Percentiles rank a stretch among this genome's conserved stretches.
phyloP scores from a whole-genome alignment of 306 rosid genomes.

The Castanospermum australe region DNA sequence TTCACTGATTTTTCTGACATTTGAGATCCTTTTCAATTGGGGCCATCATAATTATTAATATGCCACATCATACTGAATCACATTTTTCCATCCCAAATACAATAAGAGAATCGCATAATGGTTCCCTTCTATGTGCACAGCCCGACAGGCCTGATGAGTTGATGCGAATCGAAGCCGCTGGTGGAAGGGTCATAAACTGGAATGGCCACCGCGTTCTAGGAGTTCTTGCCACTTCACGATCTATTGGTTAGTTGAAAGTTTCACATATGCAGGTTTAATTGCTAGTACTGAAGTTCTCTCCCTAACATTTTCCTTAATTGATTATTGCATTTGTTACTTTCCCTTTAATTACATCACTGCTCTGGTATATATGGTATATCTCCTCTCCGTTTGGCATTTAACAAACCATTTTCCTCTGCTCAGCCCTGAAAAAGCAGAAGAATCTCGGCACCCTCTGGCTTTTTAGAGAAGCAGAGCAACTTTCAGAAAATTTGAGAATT shows the following conservation, averaged over 20 bases:
- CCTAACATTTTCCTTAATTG: too few relatives aligned
- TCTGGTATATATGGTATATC: neutral
- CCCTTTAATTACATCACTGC: neutral
- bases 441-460: neutral
- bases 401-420: neutral
- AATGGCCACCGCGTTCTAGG: constrained; percentile 90
- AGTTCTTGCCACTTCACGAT: constrained; percentile 92
- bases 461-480: neutral
- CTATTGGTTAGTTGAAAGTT: constrained; percentile 57
- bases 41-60: neutral
- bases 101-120: neutral
- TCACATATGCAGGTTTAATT: neutral
- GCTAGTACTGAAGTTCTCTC: too few relatives aligned
- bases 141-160: constrained; percentile 82
- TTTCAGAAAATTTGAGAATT: neutral
- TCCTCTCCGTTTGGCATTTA: neutral
- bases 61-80: too few relatives aligned
- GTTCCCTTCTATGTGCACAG: constrained; percentile 33
- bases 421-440: neutral
- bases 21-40: constrained; percentile 4
- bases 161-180: constrained; percentile 91
- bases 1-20: neutral
- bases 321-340: neutral
- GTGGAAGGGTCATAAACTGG: constrained; percentile 91
- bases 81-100: neutral